Conservation (phyloP, 495 filamentous ascomycete genomes). For the Penicillium mononematosum region DNA sequence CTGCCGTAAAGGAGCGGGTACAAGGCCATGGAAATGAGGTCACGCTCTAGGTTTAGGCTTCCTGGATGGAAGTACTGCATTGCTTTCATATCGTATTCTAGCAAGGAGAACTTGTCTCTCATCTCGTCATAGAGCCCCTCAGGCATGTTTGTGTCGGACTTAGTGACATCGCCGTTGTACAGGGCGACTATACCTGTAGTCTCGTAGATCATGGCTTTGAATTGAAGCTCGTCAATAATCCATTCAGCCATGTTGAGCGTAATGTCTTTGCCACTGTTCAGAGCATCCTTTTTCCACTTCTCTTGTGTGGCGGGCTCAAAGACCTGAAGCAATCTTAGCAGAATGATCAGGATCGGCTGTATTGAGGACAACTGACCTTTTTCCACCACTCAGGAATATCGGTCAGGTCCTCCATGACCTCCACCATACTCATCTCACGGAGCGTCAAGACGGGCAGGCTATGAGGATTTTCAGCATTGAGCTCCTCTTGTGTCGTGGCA, state of each 20-base stretch:
- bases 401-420: conserved; percentile 41
- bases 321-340: conserved; percentile 19
- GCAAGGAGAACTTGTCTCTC: conserved; percentile 18
- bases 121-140: conserved; percentile 34
- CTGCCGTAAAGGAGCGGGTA: conserved; percentile 46
- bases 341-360: neutral
- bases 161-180: conserved; percentile 40
- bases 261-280: conserved; percentile 33
- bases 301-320: conserved; percentile 41
- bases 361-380: conserved; percentile 37
- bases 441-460: conserved; percentile 39
- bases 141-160: conserved; percentile 39
- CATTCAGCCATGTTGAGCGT: conserved; percentile 50
- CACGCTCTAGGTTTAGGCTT: conserved; percentile 21
- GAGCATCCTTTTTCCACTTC: conserved; percentile 41
- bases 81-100: conserved; percentile 20
- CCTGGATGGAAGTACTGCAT: conserved; percentile 26
- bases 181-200: conserved; percentile 32
- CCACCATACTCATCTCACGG: conserved; percentile 40
- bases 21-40: conserved; percentile 45
- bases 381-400: conserved; percentile 53
- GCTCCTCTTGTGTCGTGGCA: neutral
- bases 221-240: conserved; percentile 52
- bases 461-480: neutral
- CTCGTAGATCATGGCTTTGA: conserved; percentile 45